phyloP scores from a whole-genome alignment of 805 yeast genomes.

The Jamesozyma spencerorum region DNA sequence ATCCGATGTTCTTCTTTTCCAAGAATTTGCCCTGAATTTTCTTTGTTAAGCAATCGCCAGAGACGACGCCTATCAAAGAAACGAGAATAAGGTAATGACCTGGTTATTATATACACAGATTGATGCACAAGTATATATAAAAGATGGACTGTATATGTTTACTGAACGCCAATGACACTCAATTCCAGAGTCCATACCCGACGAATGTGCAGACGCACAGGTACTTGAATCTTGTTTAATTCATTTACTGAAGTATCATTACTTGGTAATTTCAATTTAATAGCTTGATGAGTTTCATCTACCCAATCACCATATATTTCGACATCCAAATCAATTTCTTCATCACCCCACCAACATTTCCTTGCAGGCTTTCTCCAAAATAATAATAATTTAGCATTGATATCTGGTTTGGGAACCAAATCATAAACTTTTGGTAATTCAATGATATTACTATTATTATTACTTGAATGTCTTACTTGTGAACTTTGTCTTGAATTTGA shows the following conservation, averaged over 20 bases:
- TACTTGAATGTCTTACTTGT: constrained; percentile 30
- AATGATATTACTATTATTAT: constrained; percentile 19
- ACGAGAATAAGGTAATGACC: too few species aligned
- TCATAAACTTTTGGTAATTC: constrained; percentile 25
- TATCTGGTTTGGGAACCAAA: constrained; percentile 28
- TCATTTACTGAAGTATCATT: constrained; percentile 8
- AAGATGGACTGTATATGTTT: constrained; percentile 1
- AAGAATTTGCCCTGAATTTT: too few species aligned
- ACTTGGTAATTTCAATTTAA: constrained; percentile 12
- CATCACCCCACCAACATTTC: constrained; percentile 95
- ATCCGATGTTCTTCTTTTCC: too few species aligned
- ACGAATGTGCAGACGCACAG: constrained; percentile 71
- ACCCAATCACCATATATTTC: constrained; percentile 25
- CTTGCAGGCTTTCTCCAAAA: constrained; percentile 98
- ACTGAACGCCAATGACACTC: constrained; percentile 73
- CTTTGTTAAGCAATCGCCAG: too few species aligned
- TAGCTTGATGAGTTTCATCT: constrained; percentile 7
- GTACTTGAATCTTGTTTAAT: constrained; percentile 24
- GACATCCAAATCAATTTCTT: constrained; percentile 38
- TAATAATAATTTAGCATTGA: constrained; percentile 58
- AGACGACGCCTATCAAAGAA: too few species aligned
- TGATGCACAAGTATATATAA: neutral
- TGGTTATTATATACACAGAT: neutral
- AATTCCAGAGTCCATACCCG: constrained; percentile 96
- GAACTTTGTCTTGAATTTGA: constrained; percentile 45